Evolutionary conservation across 768 basidiomycete genomes (phyloP).

Genomic region (Lentinus brumalis): DNA sequence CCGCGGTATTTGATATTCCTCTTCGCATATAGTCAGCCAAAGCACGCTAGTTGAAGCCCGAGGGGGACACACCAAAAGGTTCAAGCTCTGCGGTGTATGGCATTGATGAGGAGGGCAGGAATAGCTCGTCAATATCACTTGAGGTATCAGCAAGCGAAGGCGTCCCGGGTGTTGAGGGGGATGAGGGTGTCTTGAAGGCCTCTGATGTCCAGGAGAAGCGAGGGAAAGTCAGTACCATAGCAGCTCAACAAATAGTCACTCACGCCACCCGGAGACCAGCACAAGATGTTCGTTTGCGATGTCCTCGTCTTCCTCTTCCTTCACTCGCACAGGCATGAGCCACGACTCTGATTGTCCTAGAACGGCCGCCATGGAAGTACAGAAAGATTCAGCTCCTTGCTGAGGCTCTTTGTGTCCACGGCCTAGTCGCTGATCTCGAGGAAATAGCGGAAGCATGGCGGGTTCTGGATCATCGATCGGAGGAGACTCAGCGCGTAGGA

Average conservation of each 20-base stretch:
- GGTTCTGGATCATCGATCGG: slow-evolving; percentile 26
- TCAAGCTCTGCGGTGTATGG: slow-evolving; percentile 10
- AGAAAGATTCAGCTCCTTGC: not conserved
- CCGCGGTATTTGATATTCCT: slow-evolving; percentile 57
- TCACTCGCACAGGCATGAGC: slow-evolving; percentile 31
- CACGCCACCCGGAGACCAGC: slow-evolving; percentile 68
- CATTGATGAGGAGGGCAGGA: slow-evolving; percentile 47
- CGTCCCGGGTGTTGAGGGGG: slow-evolving; percentile 23
- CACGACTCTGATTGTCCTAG: slow-evolving; percentile 27
- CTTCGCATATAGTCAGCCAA: slow-evolving; percentile 30
- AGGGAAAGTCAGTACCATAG: not conserved
- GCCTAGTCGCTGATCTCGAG: slow-evolving; percentile 34
- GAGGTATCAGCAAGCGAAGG: slow-evolving; percentile 41
- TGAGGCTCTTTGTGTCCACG: not conserved
- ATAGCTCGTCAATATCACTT: slow-evolving; percentile 56
- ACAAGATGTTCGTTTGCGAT: slow-evolving; percentile 53
- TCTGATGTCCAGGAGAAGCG: slow-evolving; percentile 10
- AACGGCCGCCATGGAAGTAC: slow-evolving; percentile 13
- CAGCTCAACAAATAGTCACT: slow-evolving; percentile 10
- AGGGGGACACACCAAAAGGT: slow-evolving; percentile 46
- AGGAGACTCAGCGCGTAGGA: slow-evolving; percentile 36
- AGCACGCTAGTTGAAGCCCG: not conserved
- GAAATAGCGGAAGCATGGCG: slow-evolving; percentile 50
- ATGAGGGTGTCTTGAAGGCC: slow-evolving; percentile 20
- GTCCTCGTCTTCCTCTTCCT: slow-evolving; percentile 45